These are phyloP conservation scores for Aspergillus clavatus DNA, from an alignment of 2,329 filamentous ascomycete species.

Conservation along the genomic window DNA sequence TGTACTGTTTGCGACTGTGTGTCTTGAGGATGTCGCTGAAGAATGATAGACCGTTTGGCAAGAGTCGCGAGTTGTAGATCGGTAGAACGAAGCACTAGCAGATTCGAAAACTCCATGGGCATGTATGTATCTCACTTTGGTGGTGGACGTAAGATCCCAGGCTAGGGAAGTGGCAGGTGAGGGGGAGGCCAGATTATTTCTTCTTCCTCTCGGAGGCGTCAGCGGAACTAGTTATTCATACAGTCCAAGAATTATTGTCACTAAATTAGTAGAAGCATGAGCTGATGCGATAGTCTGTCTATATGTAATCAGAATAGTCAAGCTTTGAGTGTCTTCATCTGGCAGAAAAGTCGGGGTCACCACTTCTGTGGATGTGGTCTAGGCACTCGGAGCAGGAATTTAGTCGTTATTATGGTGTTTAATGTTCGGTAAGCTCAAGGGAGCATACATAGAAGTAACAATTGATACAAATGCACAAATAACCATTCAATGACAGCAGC, in stretches of 20 bases:
- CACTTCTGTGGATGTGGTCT: too few relatives aligned
- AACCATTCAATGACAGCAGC: too few relatives aligned
- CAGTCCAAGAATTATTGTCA: neutral
- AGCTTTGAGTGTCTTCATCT: neutral
- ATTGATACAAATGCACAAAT: too few relatives aligned
- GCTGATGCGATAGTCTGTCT: neutral
- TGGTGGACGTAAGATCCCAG: constrained; percentile 15
- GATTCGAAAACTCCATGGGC: constrained; percentile 21
- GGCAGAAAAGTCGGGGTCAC: too few relatives aligned
- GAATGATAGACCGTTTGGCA: constrained; percentile 2
- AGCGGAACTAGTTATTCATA: neutral
- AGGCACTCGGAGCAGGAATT: too few relatives aligned
- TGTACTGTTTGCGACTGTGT: constrained; percentile 8
- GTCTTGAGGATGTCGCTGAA: constrained; percentile 9
- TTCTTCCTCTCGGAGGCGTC: constrained; percentile 3
- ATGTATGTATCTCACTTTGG: constrained; percentile 14
- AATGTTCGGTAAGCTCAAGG: too few relatives aligned
- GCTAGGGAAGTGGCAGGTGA: neutral
- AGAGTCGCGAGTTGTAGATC: constrained; percentile 10
- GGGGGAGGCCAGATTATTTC: neutral
- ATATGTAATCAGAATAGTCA: neutral
- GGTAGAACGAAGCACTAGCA: constrained; percentile 13
- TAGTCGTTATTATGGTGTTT: too few relatives aligned
- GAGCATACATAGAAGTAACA: too few relatives aligned
- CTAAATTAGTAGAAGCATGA: neutral